These are phyloP conservation scores for Scytalidium sp. DNA, from an alignment of 2,329 filamentous ascomycete species.

Conservation along the genomic window DNA sequence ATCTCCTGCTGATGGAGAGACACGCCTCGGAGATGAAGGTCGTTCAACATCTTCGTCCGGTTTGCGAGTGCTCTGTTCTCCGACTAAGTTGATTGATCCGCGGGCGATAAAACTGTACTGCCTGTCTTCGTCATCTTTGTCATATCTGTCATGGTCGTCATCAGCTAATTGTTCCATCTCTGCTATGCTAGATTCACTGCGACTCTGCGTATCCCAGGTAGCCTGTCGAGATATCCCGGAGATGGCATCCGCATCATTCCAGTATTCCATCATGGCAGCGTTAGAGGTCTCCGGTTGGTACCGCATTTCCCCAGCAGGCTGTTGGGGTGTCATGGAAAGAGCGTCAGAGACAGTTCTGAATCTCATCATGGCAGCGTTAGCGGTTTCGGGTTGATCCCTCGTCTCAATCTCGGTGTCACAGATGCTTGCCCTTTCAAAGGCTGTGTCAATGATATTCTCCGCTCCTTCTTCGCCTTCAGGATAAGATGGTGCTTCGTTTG, in stretches of 20 bases:
- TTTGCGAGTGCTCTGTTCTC: slow-evolving; percentile 21
- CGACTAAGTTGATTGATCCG: slow-evolving; percentile 18
- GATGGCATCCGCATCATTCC: slow-evolving; percentile 39
- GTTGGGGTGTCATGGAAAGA: slow-evolving; percentile 21
- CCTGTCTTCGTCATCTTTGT: slow-evolving; percentile 36
- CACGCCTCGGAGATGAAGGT: slow-evolving; percentile 46
- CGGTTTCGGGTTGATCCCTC: slow-evolving; percentile 26
- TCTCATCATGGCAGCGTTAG: slow-evolving; percentile 15
- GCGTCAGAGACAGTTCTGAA: too few species aligned
- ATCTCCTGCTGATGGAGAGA: slow-evolving; percentile 29
- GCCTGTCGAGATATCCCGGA: slow-evolving; percentile 62
- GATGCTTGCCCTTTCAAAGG: slow-evolving; percentile 25
- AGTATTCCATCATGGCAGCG: slow-evolving; percentile 45
- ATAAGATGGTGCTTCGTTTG: slow-evolving; percentile 12
- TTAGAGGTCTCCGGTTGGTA: slow-evolving; percentile 45
- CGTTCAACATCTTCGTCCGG: slow-evolving; percentile 16
- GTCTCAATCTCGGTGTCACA: slow-evolving; percentile 25
- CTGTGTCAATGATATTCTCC: slow-evolving; percentile 18
- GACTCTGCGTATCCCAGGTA: slow-evolving; percentile 69
- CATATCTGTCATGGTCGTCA: slow-evolving; percentile 55
- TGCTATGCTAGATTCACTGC: slow-evolving; percentile 55
- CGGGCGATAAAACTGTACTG: slow-evolving; percentile 53
- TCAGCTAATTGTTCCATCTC: slow-evolving; percentile 59
- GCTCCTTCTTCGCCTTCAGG: slow-evolving; percentile 9
- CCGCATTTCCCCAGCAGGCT: slow-evolving; percentile 26